These are phyloP conservation scores for Wakefieldia striispora DNA, from an alignment of 768 basidiomycete genomes.

Conservation along the genomic window DNA sequence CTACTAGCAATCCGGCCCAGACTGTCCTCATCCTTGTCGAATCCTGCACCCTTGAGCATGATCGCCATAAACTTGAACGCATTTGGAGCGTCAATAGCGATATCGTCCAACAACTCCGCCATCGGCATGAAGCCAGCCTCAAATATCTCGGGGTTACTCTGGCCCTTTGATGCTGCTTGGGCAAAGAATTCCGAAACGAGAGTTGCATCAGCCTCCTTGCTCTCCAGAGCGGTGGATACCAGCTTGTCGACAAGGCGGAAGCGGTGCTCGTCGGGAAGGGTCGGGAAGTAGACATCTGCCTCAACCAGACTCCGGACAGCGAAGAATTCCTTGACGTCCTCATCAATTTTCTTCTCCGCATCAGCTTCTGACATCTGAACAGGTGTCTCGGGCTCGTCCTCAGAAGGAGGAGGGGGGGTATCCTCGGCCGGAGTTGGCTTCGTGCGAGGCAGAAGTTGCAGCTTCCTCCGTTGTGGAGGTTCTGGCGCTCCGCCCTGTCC, in stretches of 20 bases:
- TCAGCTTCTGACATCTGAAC: slow-evolving; percentile 62
- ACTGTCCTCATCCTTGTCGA: slow-evolving; percentile 57
- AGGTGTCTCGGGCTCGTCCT: slow-evolving; percentile 46
- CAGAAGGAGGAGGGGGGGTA: slow-evolving; percentile 43
- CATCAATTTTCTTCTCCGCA: slow-evolving; percentile 71
- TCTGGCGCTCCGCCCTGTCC: slow-evolving; percentile 46
- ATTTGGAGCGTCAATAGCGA: slow-evolving; percentile 87
- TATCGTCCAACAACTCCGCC: slow-evolving; percentile 81
- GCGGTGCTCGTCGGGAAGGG: slow-evolving; percentile 64
- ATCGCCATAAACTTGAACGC: slow-evolving; percentile 75
- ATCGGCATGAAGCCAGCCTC: slow-evolving; percentile 70
- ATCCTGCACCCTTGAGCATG: slow-evolving; percentile 66
- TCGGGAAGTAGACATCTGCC: slow-evolving; percentile 82
- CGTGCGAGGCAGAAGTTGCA: slow-evolving; percentile 79
- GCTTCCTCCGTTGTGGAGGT: slow-evolving; percentile 58
- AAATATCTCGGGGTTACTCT: slow-evolving; percentile 59
- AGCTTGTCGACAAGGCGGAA: slow-evolving; percentile 71
- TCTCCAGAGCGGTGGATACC: slow-evolving; percentile 69
- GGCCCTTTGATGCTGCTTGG: slow-evolving; percentile 55
- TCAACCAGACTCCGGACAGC: slow-evolving; percentile 81
- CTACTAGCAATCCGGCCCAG: slow-evolving; percentile 57
- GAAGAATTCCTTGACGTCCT: slow-evolving; percentile 87
- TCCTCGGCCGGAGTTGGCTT: slow-evolving; percentile 53
- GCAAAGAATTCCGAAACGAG: slow-evolving; percentile 76
- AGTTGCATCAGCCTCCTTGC: slow-evolving; percentile 77